phyloP scores from a whole-genome alignment of 495 filamentous ascomycete species.

The Xylaria acuta region DNA sequence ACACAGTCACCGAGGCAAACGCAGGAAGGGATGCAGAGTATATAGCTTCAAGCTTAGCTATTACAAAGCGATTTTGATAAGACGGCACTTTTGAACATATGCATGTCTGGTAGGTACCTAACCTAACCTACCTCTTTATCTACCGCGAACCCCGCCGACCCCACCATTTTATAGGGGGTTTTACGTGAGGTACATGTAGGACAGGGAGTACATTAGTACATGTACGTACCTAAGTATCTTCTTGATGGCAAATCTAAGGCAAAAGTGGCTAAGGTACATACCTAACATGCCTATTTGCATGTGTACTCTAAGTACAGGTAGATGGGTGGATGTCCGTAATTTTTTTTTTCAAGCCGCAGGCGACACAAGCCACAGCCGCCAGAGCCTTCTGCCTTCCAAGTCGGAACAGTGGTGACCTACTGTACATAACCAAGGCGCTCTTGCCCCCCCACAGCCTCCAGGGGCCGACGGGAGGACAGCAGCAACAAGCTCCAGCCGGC shows the following conservation, averaged over 20 bases:
- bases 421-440: background rate
- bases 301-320: too few relatives aligned
- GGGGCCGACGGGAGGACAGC: background rate
- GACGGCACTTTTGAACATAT: too few relatives aligned
- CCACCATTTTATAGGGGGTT: constrained; percentile 4
- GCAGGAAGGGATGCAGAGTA: background rate
- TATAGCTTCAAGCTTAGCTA: background rate
- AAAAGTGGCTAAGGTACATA: background rate
- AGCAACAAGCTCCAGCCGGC: constrained; percentile 5
- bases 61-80: too few relatives aligned
- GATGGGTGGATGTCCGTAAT: too few relatives aligned
- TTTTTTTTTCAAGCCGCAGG: background rate
- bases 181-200: too few relatives aligned
- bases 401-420: background rate
- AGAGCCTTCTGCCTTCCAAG: background rate
- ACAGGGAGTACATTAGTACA: too few relatives aligned
- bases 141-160: background rate
- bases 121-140: background rate
- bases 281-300: too few relatives aligned
- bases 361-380: background rate
- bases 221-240: too few relatives aligned
- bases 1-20: background rate
- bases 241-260: background rate
- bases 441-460: background rate
- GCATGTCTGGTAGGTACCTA: too few relatives aligned